Evolutionary conservation across 176 grass and related monocot genomes (phyloP), one percentile per base, ranked within the genome.

Genomic region (Carex scoparia): DNA sequence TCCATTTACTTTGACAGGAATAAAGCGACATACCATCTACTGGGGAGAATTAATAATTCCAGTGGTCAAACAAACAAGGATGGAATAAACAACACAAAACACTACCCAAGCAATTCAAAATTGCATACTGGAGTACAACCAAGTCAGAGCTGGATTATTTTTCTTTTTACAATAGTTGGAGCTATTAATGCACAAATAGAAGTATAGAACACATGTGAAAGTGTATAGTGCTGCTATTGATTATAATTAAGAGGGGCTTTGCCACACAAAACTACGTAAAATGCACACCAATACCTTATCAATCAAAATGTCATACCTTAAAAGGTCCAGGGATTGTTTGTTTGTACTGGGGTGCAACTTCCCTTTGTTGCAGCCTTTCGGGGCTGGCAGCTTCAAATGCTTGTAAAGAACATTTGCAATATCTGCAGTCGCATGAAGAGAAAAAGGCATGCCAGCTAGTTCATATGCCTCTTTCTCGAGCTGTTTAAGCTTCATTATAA

Each of bases 311-410:
- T 16, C 51, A 40, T 91, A 98, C 95, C 92, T 98, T 80, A 98
- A 72, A 58, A 90, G 61, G 58, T 98, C 91, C 69, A 98, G 59
- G 48, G 89, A 90, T 79, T 93, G 92, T 73, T 98, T 98, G 84
- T 90, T 86, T 54, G 95, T 98, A 79, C 92, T 98, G 87, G 95
- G 95, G 88, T 98, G 92, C 65, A 94, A 83, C 76, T 94, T 98
- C 65, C 92, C 95, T 87, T 97, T 94, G 28, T 90, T 83, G 58
- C 86, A 90, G 23, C 89, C 89, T 82, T 90, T 90, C 56, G 91
- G 92, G 81, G 90, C 71, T 30, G 91, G 92, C 84, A 98, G 84
- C 75, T 94, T 94, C 86, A 94, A 91, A 79, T 93, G 91, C 75
- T 85, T 92, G 86, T 90, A 98, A 83, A 98, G 91, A 82, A 98